Evolutionary conservation across 192 early-diverging fungal genomes (phyloP).

Genomic region (Rhizophagus clarus): DNA sequence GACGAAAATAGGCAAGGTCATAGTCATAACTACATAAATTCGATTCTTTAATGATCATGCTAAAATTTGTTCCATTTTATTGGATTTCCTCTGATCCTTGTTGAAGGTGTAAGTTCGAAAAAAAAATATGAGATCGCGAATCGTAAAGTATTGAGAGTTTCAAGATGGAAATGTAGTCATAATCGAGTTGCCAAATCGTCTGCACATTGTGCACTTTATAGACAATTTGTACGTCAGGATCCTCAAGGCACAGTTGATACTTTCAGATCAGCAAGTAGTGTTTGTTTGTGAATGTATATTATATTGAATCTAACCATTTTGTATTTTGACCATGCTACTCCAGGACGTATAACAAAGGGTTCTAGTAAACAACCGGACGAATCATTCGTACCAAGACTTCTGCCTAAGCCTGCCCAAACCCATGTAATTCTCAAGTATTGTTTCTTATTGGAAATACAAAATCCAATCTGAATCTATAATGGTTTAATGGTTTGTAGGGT

Average conservation of each 20-base stretch:
- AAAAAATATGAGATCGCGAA: conserved; percentile 11
- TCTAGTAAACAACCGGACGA: not conserved
- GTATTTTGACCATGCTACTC: not conserved
- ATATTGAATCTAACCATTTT: conserved; percentile 16
- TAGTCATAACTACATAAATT: conserved; percentile 2
- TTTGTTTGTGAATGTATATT: conserved; percentile 16
- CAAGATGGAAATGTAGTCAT: conserved; percentile 1
- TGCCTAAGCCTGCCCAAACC: conserved; percentile 7
- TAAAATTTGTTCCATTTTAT: conserved; percentile 22
- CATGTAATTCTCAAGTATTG: not conserved
- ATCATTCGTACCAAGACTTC: conserved; percentile 21
- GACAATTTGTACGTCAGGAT: not conserved
- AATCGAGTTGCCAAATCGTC: conserved; percentile 17
- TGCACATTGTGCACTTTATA: not conserved
- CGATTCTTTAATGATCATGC: not conserved
- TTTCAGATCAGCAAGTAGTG: not conserved
- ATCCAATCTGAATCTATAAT: not conserved
- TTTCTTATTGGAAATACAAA: conserved; percentile 6
- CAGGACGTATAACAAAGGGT: conserved; percentile 1
- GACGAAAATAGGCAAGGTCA: conserved; percentile 6
- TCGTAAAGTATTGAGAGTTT: not conserved
- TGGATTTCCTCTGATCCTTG: conserved; percentile 8
- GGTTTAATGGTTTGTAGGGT: conserved; percentile 22
- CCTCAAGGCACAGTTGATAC: not conserved
- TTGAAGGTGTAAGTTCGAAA: conserved; percentile 26